Evolutionary conservation across 2,329 filamentous ascomycete species (phyloP), one percentile per base, ranked within the genome.

Genomic region (Pyrenophora seminiperda): DNA sequence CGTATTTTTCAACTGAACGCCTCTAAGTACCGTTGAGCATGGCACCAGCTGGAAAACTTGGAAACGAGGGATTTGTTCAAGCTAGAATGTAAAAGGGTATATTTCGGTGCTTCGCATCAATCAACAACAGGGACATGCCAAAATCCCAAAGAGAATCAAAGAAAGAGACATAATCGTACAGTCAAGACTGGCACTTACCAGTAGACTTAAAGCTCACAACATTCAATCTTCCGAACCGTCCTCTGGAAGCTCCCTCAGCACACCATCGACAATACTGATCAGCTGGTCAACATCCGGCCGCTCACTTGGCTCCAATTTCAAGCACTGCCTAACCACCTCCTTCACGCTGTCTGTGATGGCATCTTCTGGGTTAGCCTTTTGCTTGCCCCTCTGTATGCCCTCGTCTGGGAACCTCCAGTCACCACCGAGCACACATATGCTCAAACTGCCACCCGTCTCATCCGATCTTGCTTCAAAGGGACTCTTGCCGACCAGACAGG

Each of bases 331-430:
- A 45, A 99, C 93, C 10, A 99, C 83, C 52, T 96, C 88, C 71
- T 93, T 88, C 17, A 97, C 90, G 2, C 84, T 81, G 42, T 93
- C 90, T 59, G 89, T 92, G 50, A 97, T 92, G 1, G 73, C 76
- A 17, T 79, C 76, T 9, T 82, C 79, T 0, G 54, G 42, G 10
- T 56, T 61, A 31, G 53, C 50, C 58, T 81, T 81, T 59, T 80
- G 78, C 70, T 85, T 84, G 36, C 83, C 79, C 40, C 76, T 77
- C 63, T 75, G 76, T 5, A 71, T 78, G 45, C 87, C 86, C 70
- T 97, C 92, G 63, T 96, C 92, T 0, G 94, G 94, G 74, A 97
- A 99, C 42, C 91, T 83, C 93, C 94, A 99, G 75, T 97, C 93
- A 31, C 93, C 94, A 53, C 91, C 90, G 13, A 96, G 78, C 14